phyloP scores from a whole-genome alignment of 148 eudicot genomes.

The Simmondsia chinensis region DNA sequence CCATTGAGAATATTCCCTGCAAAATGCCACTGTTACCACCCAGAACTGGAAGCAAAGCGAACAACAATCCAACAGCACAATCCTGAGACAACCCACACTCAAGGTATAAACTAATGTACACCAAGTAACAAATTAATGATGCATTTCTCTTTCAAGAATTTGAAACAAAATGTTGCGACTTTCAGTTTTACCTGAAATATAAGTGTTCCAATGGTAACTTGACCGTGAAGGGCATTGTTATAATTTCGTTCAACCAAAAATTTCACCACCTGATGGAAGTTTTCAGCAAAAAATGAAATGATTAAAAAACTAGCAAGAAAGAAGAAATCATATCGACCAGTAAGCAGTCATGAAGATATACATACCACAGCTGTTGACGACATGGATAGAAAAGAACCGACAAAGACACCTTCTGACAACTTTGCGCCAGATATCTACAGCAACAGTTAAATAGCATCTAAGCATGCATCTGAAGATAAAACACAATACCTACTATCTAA shows the following conservation, averaged over 20 bases:
- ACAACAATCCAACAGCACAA: slow-evolving; percentile 96
- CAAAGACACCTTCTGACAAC: slow-evolving; percentile 96
- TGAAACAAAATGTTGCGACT: too few species aligned
- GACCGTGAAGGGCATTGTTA: slow-evolving; percentile 85
- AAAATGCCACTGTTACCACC: slow-evolving; percentile 88
- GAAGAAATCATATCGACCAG: slow-evolving; percentile 4
- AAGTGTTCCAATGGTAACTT: slow-evolving; percentile 97
- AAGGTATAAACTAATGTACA: slow-evolving; percentile 6
- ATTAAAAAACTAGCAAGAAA: neutral
- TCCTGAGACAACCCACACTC: slow-evolving; percentile 47
- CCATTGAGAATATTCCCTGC: slow-evolving; percentile 82
- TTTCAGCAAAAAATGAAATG: slow-evolving; percentile 1
- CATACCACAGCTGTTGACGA: slow-evolving; percentile 99
- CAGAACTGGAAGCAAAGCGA: slow-evolving; percentile 94
- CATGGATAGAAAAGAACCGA: slow-evolving; percentile 97
- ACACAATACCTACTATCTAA: neutral
- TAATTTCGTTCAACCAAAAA: slow-evolving; percentile 72
- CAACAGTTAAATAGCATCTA: slow-evolving; percentile 4
- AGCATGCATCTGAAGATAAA: slow-evolving; percentile 5
- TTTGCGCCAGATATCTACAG: slow-evolving; percentile 85
- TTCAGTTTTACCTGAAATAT: slow-evolving; percentile 72
- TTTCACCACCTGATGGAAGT: slow-evolving; percentile 61
- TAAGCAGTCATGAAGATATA: slow-evolving; percentile 3
- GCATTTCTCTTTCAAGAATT: neutral
- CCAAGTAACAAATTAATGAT: neutral